Conservation (phyloP, 495 filamentous ascomycete genomes). For the Penicillium egyptiacum region DNA sequence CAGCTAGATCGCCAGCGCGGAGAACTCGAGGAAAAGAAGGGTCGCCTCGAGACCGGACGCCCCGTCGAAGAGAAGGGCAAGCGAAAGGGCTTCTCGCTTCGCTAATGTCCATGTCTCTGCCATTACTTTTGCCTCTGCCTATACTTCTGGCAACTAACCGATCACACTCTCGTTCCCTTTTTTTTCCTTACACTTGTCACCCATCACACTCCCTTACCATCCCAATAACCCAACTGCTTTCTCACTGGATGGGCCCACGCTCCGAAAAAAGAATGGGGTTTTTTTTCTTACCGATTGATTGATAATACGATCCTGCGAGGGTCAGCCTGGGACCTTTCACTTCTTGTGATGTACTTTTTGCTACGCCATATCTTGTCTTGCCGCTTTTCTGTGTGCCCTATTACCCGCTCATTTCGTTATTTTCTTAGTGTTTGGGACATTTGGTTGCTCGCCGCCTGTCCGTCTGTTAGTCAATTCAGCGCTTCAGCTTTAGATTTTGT, state of each 20-base stretch:
- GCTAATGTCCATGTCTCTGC: constrained; percentile 51
- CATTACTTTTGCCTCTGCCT: constrained; percentile 20
- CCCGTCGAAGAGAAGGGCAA: constrained; percentile 92
- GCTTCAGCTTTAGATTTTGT: constrained; percentile 28
- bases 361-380: constrained; percentile 52
- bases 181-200: constrained; percentile 37
- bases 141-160: constrained; percentile 32
- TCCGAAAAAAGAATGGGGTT: constrained; percentile 36
- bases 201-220: constrained; percentile 40
- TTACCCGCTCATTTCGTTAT: constrained; percentile 33
- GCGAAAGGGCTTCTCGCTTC: constrained; percentile 97
- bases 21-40: constrained; percentile 97
- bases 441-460: constrained; percentile 25
- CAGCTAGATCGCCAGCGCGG: constrained; percentile 90
- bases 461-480: constrained; percentile 37
- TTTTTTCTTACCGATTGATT: constrained; percentile 16
- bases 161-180: constrained; percentile 33
- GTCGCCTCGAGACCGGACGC: constrained; percentile 85
- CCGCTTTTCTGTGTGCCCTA: constrained; percentile 43
- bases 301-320: constrained; percentile 32
- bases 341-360: constrained; percentile 58
- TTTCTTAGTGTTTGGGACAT: constrained; percentile 23
- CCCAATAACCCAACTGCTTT: constrained; percentile 27
- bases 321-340: constrained; percentile 38
- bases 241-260: constrained; percentile 36